These are phyloP conservation scores for Xylaria sp. DNA, from an alignment of 2,329 filamentous ascomycete species.

Conservation along the genomic window DNA sequence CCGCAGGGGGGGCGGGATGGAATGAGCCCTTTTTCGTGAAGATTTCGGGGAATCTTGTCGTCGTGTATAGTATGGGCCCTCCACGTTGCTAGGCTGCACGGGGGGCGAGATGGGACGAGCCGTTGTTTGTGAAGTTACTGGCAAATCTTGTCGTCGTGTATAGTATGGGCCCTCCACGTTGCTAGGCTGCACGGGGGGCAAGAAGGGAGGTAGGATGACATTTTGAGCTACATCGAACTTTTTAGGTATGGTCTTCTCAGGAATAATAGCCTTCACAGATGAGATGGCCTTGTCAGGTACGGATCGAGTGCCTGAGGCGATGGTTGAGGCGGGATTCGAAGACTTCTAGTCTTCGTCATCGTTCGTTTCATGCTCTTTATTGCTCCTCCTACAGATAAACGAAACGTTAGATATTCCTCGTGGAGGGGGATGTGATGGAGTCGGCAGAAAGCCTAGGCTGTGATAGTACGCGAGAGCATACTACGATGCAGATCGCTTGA, in stretches of 20 bases:
- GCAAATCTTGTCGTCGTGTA: background rate
- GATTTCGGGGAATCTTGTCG: too few species aligned
- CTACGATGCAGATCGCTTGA: background rate
- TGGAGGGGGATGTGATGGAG: background rate
- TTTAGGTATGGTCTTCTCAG: too few species aligned
- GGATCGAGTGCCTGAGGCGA: too few species aligned
- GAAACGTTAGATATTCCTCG: background rate
- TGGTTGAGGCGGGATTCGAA: background rate
- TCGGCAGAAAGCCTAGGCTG: too few species aligned
- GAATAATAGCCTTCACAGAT: too few species aligned
- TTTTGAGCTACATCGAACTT: background rate
- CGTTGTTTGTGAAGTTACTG: background rate
- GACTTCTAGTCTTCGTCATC: constrained; percentile 13
- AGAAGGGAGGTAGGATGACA: background rate
- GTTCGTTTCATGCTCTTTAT: constrained; percentile 10
- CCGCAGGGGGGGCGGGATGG: too few species aligned
- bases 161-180: too few species aligned
- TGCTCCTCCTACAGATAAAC: constrained; percentile 11
- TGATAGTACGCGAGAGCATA: background rate
- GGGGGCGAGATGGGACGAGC: too few species aligned
- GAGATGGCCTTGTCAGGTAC: too few species aligned
- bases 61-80: background rate
- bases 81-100: too few species aligned
- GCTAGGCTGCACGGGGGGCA: background rate
- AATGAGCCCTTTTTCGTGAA: too few species aligned